Conservation (phyloP, 2,329 filamentous ascomycete species). For the Ophioceras dolichostomum region DNA sequence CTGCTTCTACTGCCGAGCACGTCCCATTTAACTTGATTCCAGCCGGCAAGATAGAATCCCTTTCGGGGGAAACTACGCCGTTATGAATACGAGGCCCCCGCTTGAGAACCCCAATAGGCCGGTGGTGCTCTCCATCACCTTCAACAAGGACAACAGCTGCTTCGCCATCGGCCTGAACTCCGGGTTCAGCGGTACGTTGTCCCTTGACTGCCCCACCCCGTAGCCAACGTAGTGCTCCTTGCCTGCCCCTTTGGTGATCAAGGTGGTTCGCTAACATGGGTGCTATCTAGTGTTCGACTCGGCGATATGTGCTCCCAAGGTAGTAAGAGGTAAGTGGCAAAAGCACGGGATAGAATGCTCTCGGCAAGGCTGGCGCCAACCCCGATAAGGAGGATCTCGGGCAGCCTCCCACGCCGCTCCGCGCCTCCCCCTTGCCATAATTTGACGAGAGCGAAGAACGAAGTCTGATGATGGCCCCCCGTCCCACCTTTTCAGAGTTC, state of each 20-base stretch:
- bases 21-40: neutral
- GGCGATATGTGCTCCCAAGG: slow-evolving; percentile 59
- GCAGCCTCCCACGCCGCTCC: slow-evolving; percentile 1
- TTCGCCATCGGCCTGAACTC: slow-evolving; percentile 81
- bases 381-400: no score
- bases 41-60: neutral
- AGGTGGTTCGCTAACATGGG: neutral
- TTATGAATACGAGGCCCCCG: slow-evolving; percentile 80
- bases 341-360: no score
- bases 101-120: slow-evolving; percentile 68
- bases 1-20: neutral
- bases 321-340: no score
- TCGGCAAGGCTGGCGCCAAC: slow-evolving; percentile 56
- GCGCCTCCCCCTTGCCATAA: no score
- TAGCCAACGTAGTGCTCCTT: no score
- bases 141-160: slow-evolving; percentile 74
- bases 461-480: slow-evolving; percentile 19
- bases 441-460: no score
- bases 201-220: neutral
- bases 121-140: slow-evolving; percentile 68
- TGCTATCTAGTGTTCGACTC: slow-evolving; percentile 53
- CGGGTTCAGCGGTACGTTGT: slow-evolving; percentile 64
- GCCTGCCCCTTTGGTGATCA: no score
- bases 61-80: no score
- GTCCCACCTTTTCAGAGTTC: slow-evolving; percentile 41